These are phyloP conservation scores for Paraphaeosphaeria sporulosa DNA, from an alignment of 2,329 filamentous ascomycete species.

Conservation along the genomic window DNA sequence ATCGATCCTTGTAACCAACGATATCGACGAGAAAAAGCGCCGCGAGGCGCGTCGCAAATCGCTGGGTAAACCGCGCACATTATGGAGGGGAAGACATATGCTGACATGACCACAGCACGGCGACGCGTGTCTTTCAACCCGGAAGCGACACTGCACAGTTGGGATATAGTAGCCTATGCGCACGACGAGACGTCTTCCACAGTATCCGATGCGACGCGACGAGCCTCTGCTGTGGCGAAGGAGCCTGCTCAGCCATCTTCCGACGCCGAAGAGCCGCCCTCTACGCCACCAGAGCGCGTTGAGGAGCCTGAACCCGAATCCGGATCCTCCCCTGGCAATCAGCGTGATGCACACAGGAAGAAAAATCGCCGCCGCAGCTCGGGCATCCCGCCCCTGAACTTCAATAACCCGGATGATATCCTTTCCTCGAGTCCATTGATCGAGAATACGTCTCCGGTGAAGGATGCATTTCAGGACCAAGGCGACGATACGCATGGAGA, in stretches of 20 bases:
- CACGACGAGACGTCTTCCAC: constrained; percentile 82
- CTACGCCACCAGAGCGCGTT: constrained; percentile 68
- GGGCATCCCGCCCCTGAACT: constrained; percentile 69
- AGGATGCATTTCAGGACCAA: constrained; percentile 59
- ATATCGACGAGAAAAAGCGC: constrained; percentile 68
- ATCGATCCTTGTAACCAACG: constrained; percentile 63
- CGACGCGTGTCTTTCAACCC: constrained; percentile 96
- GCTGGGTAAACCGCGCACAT: constrained; percentile 61
- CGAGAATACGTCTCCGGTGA: constrained; percentile 55
- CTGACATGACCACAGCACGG: constrained; percentile 64
- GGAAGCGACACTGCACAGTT: constrained; percentile 95
- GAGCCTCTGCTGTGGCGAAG: constrained; percentile 69
- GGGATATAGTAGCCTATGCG: constrained; percentile 89
- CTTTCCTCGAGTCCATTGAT: constrained; percentile 83
- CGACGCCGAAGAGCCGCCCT: constrained; percentile 65
- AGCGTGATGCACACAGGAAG: constrained; percentile 70
- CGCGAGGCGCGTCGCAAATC: constrained; percentile 92
- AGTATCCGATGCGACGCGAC: constrained; percentile 77
- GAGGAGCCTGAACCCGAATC: constrained; percentile 67
- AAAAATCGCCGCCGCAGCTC: constrained; percentile 69
- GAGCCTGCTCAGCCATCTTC: constrained; percentile 47
- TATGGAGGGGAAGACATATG: not conserved
- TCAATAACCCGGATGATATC: constrained; percentile 69
- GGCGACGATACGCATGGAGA: constrained; percentile 69
- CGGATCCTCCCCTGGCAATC: constrained; percentile 68